Evolutionary conservation across 805 yeast species (phyloP), one percentile per base, ranked within the genome.

Genomic region (Ogataea pini): DNA sequence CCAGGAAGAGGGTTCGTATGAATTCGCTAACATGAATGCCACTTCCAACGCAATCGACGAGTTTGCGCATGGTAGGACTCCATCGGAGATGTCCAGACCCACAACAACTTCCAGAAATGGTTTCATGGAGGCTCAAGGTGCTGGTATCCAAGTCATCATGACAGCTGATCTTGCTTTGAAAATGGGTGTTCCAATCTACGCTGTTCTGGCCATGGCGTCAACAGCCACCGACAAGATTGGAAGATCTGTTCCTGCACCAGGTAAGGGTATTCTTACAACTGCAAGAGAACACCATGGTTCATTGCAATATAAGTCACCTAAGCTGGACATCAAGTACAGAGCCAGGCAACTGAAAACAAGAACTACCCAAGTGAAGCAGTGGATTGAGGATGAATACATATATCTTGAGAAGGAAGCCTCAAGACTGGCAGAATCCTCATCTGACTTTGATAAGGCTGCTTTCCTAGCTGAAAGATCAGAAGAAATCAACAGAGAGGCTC

Each of bases 161-260:
- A 80, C 83, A 58, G 99, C 97, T 46, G 89, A 86, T 58, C 76
- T 94, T 58, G 99, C 99, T 32, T 63, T 94, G 59, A 82, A 86
- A 68, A 94, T 94, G 99, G 99, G 99, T 77, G 97, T 95, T 61
- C 99, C 99, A 68, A 89, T 94, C 63, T 89, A 95, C 63, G 99
- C 97, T 72, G 83, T 94, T 54, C 78, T 91, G 61, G 99, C 96
- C 47, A 74, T 91, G 80, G 80, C 97, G 49, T 92, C 97, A 48
- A 95, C 98, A 64, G 99, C 99, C 45, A 82, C 96, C 52, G 99
- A 94, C 72, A 95, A 91, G 83, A 92, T 92, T 69, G 97, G 98
- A 68, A 86, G 97, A 76, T 91, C 98, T 43, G 92, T 94, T 58
- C 99, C 99, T 58, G 99, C 99, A 67, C 99, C 99, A 73, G 99